Percentiles rank a stretch among this genome's conserved stretches.
These are phyloP conservation scores for Penicillium hordei DNA, from an alignment of 2,329 filamentous ascomycete species.

Conservation along the genomic window DNA sequence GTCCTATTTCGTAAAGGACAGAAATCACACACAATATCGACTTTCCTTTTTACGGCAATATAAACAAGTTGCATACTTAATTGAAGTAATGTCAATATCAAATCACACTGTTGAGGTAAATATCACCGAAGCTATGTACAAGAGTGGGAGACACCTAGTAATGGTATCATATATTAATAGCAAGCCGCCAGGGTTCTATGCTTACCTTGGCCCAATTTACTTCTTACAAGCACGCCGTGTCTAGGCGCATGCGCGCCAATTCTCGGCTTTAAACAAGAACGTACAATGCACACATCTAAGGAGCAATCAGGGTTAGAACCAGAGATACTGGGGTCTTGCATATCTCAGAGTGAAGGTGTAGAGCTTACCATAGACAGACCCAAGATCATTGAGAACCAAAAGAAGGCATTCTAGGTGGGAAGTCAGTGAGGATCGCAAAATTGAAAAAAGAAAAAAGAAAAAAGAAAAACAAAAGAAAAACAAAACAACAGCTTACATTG, in stretches of 20 bases:
- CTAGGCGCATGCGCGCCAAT: background rate
- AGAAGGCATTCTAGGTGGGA: constrained; percentile 66
- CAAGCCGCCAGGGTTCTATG: background rate
- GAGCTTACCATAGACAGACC: constrained; percentile 72
- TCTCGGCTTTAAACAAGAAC: constrained; percentile 44
- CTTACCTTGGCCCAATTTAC: constrained; percentile 1
- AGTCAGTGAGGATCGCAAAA: background rate
- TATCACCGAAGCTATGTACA: background rate
- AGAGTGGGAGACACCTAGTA: background rate
- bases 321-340: background rate
- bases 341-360: background rate
- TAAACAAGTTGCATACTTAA: background rate
- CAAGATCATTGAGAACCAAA: constrained; percentile 90
- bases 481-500: constrained; percentile 53
- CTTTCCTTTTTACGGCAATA: background rate
- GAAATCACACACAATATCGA: background rate
- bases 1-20: background rate
- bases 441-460: background rate
- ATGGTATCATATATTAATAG: background rate
- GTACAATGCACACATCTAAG: constrained; percentile 60
- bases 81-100: background rate
- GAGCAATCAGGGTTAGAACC: background rate
- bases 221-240: background rate
- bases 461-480: background rate
- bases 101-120: background rate